phyloP scores from a whole-genome alignment of 768 basidiomycete species.

The Scleroderma bovista region DNA sequence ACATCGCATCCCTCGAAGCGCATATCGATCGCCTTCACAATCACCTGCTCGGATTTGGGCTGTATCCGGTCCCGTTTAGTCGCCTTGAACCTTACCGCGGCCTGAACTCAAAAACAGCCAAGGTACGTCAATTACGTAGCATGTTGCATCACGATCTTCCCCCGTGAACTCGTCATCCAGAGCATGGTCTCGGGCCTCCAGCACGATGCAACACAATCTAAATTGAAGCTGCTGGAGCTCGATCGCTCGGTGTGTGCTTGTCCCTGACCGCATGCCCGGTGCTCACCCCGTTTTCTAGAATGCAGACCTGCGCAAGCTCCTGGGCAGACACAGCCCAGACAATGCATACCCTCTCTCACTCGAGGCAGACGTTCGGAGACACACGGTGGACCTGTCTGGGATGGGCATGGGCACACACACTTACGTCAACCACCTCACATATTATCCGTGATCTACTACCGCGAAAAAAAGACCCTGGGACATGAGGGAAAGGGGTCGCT shows the following conservation, averaged over 20 bases:
- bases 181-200: conserved; percentile 72
- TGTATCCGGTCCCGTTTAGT: conserved; percentile 51
- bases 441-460: not conserved
- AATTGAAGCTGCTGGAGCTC: conserved; percentile 61
- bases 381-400: conserved; percentile 27
- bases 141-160: not conserved
- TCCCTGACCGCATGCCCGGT: not conserved
- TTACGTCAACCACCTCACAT: not conserved
- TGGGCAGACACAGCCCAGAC: conserved; percentile 19
- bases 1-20: conserved; percentile 66
- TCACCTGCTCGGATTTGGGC: conserved; percentile 46
- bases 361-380: conserved; percentile 30
- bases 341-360: conserved; percentile 20
- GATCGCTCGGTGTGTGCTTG: conserved; percentile 53
- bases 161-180: conserved; percentile 28
- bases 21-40: conserved; percentile 66
- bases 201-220: conserved; percentile 53
- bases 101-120: conserved; percentile 72
- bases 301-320: conserved; percentile 27
- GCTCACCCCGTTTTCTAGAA: conserved; percentile 13
- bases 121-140: conserved; percentile 35
- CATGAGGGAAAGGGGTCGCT: not conserved
- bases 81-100: conserved; percentile 61
- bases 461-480: not conserved
- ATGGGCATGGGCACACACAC: conserved; percentile 25